phyloP scores from a whole-genome alignment of 371 early-diverging fungal species.

The Umbelopsis sp. region DNA sequence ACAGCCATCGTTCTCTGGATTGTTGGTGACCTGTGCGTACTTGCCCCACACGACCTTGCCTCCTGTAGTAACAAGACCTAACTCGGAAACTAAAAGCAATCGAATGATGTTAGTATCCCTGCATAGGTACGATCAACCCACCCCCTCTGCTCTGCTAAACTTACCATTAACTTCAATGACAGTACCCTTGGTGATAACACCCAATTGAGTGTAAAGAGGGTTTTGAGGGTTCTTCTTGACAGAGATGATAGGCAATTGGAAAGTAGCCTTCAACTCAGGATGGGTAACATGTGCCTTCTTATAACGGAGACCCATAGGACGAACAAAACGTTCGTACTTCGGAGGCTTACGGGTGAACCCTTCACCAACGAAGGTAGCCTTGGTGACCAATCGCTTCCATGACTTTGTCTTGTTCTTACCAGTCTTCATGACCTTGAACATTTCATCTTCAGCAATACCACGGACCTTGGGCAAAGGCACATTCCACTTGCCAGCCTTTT shows the following conservation, averaged over 20 bases:
- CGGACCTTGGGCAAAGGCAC: conserved; percentile 99
- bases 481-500: conserved; percentile 99
- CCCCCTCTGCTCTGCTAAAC: not conserved
- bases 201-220: conserved; percentile 97
- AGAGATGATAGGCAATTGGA: conserved; percentile 97
- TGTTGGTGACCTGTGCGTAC: conserved; percentile 98
- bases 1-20: conserved; percentile 97
- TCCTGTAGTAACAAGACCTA: conserved; percentile 97
- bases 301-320: conserved; percentile 99
- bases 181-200: conserved; percentile 99
- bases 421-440: conserved; percentile 97
- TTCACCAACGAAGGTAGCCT: conserved; percentile 99
- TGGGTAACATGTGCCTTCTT: conserved; percentile 99
- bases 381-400: conserved; percentile 99
- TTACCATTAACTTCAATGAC: conserved; percentile 89
- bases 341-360: conserved; percentile 99
- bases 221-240: conserved; percentile 99
- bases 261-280: conserved; percentile 99
- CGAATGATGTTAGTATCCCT: not conserved
- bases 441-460: conserved; percentile 99
- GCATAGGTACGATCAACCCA: conserved; percentile 25
- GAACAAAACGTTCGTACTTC: conserved; percentile 99
- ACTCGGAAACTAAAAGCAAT: conserved; percentile 79
- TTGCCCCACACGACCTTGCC: conserved; percentile 99
- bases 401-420: conserved; percentile 96